These are phyloP conservation scores for Colletotrichum musicola DNA, from an alignment of 2,329 filamentous ascomycete genomes.

Conservation along the genomic window DNA sequence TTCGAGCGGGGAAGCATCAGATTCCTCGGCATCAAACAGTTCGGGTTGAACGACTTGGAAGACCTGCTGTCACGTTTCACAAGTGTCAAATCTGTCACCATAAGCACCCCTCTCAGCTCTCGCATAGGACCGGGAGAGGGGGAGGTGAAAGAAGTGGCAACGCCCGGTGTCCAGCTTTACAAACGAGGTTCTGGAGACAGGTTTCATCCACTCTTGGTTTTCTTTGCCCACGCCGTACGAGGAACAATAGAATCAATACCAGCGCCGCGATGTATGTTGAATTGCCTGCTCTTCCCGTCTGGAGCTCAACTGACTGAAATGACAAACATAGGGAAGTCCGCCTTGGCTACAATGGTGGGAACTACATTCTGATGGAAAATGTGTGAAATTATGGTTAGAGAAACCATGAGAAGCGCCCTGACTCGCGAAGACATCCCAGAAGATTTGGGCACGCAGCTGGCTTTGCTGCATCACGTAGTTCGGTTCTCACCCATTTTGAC, in stretches of 20 bases:
- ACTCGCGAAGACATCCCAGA: not conserved
- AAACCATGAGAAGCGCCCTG: not conserved
- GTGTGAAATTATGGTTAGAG: not conserved
- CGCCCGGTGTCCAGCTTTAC: not conserved
- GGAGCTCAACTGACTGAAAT: not conserved
- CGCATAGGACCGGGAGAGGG: not conserved
- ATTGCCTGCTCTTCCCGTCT: not conserved
- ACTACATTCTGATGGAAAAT: not conserved
- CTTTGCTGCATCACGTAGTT: not conserved
- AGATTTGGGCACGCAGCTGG: too few species aligned
- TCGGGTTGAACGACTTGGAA: not conserved
- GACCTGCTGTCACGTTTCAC: not conserved
- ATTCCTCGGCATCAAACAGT: not conserved
- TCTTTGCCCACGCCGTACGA: not conserved
- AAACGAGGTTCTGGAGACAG: constrained; percentile 8
- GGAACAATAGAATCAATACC: not conserved
- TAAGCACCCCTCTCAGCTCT: constrained; percentile 5
- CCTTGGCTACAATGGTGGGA: not conserved
- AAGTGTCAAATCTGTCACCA: not conserved
- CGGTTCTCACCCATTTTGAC: too few species aligned
- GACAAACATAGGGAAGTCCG: not conserved
- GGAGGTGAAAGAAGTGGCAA: not conserved
- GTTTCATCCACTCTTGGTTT: constrained; percentile 5
- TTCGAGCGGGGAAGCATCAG: not conserved
- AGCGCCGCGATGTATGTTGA: not conserved